Evolutionary conservation across 2,329 filamentous ascomycete species (phyloP), one percentile per base, ranked within the genome.

Genomic region (Xylaria sp.): DNA sequence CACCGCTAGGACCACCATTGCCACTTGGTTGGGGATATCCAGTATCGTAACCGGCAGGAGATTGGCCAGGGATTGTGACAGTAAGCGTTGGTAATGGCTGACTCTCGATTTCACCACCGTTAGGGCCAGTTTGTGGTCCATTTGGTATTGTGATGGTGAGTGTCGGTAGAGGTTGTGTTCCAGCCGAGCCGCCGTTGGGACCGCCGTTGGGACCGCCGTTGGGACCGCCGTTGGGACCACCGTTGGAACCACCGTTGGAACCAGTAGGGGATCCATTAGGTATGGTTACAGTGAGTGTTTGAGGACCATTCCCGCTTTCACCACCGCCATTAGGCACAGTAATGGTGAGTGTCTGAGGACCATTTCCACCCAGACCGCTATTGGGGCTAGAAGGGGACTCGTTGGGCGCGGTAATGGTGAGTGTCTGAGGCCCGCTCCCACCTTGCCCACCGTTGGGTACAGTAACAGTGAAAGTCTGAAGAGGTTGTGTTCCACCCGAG

Each of bases 391-490:
- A 58, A 13, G 61, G 61, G 6, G 31, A 40, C 40, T 20, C 53
- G 23, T 59, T 66, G 9, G 66, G 58, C n/a, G 44, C 58, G 11
- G 66, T 69, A 17, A 70, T 15, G 20, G 68, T 67, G n/a, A 67
- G 38, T 17, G 68, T 70, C 26, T 60, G 54, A 38, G 57, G 51
- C n/a, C 20, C 60, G 28, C 51, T 51, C 5, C 33, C 54, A n/a
- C 59, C 42, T 40, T 23, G 28, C n/a, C 67, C 44, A 5, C 56
- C 53, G 11, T 69, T 65, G 13, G 63, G 66, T 44, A 58, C 63
- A 13, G 69, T 71, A n/a, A 66, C 51, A 23, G 67, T 71, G 23
- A 70, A 17, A 0, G 67, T 68, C 20, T 65, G 65, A 15, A 62
- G 49, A 62, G 63, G 59, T 36, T 66, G 53, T 1, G 40, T 62